Evolutionary conservation across 805 yeast genomes (phyloP), one percentile per base, ranked within the genome.

Genomic region (Trichomonascus vanleenenianus): DNA sequence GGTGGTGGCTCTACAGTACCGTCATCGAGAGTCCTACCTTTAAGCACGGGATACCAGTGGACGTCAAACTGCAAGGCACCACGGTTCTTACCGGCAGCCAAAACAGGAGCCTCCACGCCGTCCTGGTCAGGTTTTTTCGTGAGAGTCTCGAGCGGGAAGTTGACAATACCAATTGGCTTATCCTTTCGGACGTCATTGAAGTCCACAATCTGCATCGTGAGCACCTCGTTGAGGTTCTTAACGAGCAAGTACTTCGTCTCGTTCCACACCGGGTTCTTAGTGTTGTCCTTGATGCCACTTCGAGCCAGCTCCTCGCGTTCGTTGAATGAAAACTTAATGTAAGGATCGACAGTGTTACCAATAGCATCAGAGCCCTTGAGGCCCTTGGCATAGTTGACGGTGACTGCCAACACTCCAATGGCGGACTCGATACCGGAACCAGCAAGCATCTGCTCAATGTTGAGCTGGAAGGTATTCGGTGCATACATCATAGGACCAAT

Each of bases 401-500:
- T 77, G 37, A 93, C 63, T 38, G 81, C 82, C 51, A 93, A 66
- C 30, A 93, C 85, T 67, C 99, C 99, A 55, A 87, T 73, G 5
- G 97, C 83, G 32, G 91, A 78, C 57, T 81, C 81, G 45, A 78
- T 64, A 39, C 91, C 81, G 49, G 79, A 76, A 58, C 96, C 96
- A 16, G 94, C 83, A 56, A 91, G 64, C 60, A 93, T 69, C 67
- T 88, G 96, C 60, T 94, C 95, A 39, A 93, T 75, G 58, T 94
- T 93, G 61, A 93, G 68, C 69, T 93, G 95, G 72, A 89, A 85
- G 2, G 96, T 87, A 52, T 93, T 81, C 11, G 99, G 99, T 39
- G 84, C 73, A 57, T 86, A 83, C 41, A 91, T 60, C 70, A 93
- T 77, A 27, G 97, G 93, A 8, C 97, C 97, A 44, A 78, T 80